phyloP scores from a whole-genome alignment of 176 grass and related monocot genomes.

The Carex myosuroides region DNA sequence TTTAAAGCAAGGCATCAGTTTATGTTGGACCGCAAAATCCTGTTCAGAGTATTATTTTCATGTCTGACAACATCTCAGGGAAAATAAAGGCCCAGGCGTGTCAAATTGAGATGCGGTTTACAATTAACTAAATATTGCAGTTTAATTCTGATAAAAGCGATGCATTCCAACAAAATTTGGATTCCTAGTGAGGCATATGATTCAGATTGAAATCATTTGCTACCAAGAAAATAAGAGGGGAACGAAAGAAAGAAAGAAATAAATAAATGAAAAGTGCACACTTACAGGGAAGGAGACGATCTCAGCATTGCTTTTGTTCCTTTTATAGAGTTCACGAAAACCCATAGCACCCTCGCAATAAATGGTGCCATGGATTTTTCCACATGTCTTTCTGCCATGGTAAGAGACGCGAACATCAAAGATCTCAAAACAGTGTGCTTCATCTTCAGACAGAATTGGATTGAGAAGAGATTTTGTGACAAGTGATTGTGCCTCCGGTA shows the following conservation, averaged over 20 bases:
- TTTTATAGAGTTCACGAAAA: neutral
- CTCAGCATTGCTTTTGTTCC: neutral
- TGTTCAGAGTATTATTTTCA: neutral
- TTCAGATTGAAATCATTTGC: neutral
- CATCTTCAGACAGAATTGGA: neutral
- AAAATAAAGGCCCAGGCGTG: neutral
- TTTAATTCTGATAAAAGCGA: neutral
- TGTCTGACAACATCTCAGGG: neutral
- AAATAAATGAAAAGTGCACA: neutral
- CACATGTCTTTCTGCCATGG: neutral
- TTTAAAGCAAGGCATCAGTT: neutral
- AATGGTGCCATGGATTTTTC: neutral
- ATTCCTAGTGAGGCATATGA: neutral
- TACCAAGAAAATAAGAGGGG: neutral
- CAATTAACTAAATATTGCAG: neutral
- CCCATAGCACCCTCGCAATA: neutral
- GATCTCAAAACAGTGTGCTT: neutral
- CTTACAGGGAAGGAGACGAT: neutral
- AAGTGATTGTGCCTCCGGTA: neutral
- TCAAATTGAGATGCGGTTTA: neutral
- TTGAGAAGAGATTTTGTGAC: neutral
- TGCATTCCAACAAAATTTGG: neutral
- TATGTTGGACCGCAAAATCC: neutral
- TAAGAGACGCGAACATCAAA: conserved; percentile 2
- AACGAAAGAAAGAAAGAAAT: neutral